Conservation (phyloP, 352 stramenopile species). For the Aphanomyces stellatus region DNA sequence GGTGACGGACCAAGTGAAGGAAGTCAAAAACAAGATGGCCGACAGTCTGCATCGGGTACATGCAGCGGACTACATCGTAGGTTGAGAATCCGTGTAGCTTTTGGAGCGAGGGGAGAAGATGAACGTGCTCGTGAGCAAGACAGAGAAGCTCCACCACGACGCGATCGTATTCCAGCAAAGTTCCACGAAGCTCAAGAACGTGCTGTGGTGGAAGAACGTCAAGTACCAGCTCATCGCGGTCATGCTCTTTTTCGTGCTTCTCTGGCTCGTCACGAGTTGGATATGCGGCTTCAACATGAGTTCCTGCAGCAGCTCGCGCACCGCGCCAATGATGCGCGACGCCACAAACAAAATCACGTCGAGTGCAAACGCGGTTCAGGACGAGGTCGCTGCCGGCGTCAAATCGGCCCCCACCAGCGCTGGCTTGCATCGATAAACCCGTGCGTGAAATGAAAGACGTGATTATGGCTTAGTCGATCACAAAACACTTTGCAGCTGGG, state of each 20-base stretch:
- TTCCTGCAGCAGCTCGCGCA: conserved; percentile 27
- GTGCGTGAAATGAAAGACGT: no score
- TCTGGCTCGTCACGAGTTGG: conserved; percentile 53
- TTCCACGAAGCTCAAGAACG: conserved; percentile 86
- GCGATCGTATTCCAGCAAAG: conserved; percentile 95
- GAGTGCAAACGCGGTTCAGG: background rate
- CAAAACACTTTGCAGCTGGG: background rate
- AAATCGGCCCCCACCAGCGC: no score
- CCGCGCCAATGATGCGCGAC: background rate
- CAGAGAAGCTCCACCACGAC: conserved; percentile 92
- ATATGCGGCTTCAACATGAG: conserved; percentile 69
- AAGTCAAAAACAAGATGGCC: conserved; percentile 97
- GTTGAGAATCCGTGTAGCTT: conserved; percentile 61
- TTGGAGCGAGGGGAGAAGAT: conserved; percentile 98
- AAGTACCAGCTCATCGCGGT: conserved; percentile 65
- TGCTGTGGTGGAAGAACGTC: conserved; percentile 83
- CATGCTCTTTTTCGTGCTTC: conserved; percentile 44
- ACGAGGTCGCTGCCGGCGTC: no score
- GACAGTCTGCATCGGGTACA: conserved; percentile 94
- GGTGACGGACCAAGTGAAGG: conserved; percentile 95
- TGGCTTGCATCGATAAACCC: background rate
- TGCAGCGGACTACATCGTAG: background rate
- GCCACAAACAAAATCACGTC: background rate
- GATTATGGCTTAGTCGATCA: background rate
- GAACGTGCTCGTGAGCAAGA: conserved; percentile 80